These are phyloP conservation scores for Arachis stenosperma DNA, from an alignment of 306 rosid genomes.

Conservation along the genomic window DNA sequence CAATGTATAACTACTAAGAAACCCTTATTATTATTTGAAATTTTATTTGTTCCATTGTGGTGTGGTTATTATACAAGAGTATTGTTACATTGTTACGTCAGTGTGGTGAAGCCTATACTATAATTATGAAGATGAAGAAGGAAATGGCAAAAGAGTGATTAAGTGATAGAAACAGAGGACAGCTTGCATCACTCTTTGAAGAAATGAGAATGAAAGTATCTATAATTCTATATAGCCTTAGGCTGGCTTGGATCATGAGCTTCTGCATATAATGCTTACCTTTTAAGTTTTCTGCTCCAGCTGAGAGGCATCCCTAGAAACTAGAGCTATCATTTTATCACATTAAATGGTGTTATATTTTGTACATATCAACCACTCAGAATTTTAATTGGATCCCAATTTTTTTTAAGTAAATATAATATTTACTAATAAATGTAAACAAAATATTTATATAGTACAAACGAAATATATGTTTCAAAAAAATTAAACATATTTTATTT, in stretches of 20 bases:
- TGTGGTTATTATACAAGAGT: too few relatives aligned
- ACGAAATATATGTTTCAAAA: too few relatives aligned
- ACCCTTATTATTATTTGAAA: neutral
- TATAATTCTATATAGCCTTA: slow-evolving; percentile 9
- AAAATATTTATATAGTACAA: too few relatives aligned
- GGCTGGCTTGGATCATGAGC: slow-evolving; percentile 35
- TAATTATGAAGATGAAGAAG: slow-evolving; percentile 10
- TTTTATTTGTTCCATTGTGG: neutral
- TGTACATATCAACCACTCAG: too few relatives aligned
- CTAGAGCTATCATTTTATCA: slow-evolving; percentile 16
- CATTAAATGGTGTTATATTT: slow-evolving; percentile 30
- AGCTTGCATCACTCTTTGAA: slow-evolving; percentile 30
- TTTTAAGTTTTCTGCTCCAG: slow-evolving; percentile 25
- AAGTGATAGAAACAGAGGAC: slow-evolving; percentile 15
- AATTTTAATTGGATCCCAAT: too few relatives aligned
- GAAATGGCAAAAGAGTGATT: slow-evolving; percentile 31
- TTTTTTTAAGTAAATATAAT: too few relatives aligned
- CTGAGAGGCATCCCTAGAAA: slow-evolving; percentile 36
- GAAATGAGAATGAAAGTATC: slow-evolving; percentile 23
- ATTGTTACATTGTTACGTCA: too few relatives aligned
- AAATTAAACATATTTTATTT: too few relatives aligned
- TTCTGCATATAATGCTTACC: slow-evolving; percentile 26
- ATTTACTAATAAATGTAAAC: too few relatives aligned
- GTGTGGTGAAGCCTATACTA: slow-evolving; percentile 1
- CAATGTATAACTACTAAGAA: too few relatives aligned